Base-by-base conservation (phyloP, 2,329 filamentous ascomycete species). In the Ophiosphaerella narmari region DNA sequence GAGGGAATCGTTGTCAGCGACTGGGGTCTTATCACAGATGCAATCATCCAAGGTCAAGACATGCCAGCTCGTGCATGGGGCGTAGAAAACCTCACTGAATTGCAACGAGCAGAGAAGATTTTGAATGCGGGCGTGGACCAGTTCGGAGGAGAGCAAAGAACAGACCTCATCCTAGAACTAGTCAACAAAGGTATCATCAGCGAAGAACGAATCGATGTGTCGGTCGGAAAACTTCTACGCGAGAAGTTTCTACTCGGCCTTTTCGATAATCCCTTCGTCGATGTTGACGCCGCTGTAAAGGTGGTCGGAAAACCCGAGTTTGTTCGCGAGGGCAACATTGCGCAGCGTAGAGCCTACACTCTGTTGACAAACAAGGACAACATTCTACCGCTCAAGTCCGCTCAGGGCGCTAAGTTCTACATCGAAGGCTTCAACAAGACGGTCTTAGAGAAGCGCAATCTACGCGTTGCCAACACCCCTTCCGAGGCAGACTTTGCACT, bases 181-280 rank as follows among this genome's bases (percentile, higher is more conserved):
- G 78, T 81, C 0, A 57, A 72, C 1, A 70, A 73, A 39, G 76
- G 73, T 23, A 60, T 66, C n/a, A 59, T 78, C 11, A 55, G 72
- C 7, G 78, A 81, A 46, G 60, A 63, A 0, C 77, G 79, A 11
- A 62, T 82, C 4, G 75, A 82, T 43, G 45, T 66, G 7, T 81
- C 79, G 0, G 74, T 82, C 2, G 70, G 75, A 2, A 75, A 75
- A 1, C 64, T 82, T 0, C 68, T 82, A 4, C 67, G 63, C 26
- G 80, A 82, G 52, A 82, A 82, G 60, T 82, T 82, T 55, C 43
- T 73, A 4, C 72, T 82, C 0, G 80, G 80, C 3, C 74, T 82
- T 7, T 82, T 82, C 42, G 79, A 82, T 11, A 74, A 78, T 40
- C 79, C 77, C 0, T 82, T 78, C 37, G 75, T 82, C 4, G 77